phyloP scores from a whole-genome alignment of 257 asterid species.

The Ocimum tenuiflorum region DNA sequence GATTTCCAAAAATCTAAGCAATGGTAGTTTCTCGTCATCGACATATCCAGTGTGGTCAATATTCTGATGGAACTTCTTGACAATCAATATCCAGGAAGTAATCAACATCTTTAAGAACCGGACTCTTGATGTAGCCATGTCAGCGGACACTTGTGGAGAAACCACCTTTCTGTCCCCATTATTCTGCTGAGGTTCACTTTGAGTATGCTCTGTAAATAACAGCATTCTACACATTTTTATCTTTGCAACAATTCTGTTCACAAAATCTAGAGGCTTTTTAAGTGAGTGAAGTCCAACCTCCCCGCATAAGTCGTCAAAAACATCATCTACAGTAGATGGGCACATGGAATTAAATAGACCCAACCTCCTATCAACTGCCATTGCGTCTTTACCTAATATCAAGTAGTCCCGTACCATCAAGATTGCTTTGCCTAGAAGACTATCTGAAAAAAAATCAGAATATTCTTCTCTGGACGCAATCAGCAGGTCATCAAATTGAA shows the following conservation, averaged over 20 bases:
- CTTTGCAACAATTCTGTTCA: conserved; percentile 63
- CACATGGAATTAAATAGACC: conserved; percentile 53
- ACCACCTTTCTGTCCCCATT: conserved; percentile 21
- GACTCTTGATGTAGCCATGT: conserved; percentile 38
- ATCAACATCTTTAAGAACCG: conserved; percentile 50
- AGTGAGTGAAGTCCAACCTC: conserved; percentile 40
- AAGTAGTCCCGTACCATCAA: conserved; percentile 38
- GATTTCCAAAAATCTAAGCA: conserved; percentile 60
- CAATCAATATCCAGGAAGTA: conserved; percentile 57
- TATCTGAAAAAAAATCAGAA: conserved; percentile 38
- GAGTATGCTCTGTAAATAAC: conserved; percentile 33
- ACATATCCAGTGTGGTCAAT: conserved; percentile 28
- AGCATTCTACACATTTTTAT: conserved; percentile 54
- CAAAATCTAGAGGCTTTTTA: conserved; percentile 46
- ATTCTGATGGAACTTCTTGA: conserved; percentile 37
- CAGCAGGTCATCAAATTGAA: conserved; percentile 34
- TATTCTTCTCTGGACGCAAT: conserved; percentile 43
- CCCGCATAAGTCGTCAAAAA: conserved; percentile 38
- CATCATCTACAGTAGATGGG: conserved; percentile 43
- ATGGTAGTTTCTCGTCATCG: conserved; percentile 30
- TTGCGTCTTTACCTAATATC: conserved; percentile 29
- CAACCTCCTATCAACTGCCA: conserved; percentile 41
- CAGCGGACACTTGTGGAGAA: conserved; percentile 31
- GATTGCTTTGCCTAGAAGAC: conserved; percentile 68
- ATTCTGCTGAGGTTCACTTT: conserved; percentile 24